A percentile compares a stretch with the other conserved stretches of the same genome.
These are phyloP conservation scores for Nannochloropsis salina DNA, from an alignment of 108 stramenopile species.

Conservation along the genomic window DNA sequence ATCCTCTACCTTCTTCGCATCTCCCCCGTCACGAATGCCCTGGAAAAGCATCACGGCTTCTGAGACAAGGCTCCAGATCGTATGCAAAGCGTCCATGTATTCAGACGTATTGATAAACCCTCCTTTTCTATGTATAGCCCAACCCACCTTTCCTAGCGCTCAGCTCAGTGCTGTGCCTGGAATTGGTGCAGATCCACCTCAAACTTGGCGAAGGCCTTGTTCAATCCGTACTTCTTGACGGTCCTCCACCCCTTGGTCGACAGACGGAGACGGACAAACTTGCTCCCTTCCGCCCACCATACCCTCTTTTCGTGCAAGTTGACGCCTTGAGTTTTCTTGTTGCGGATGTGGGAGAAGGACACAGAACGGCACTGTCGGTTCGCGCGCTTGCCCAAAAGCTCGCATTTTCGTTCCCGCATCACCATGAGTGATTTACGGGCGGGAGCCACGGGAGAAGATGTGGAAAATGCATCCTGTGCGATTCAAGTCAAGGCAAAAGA, in stretches of 20 bases:
- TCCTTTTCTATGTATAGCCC: too few relatives aligned
- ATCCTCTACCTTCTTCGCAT: not conserved
- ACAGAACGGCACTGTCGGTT: slow-evolving; percentile 88
- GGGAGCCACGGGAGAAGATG: not conserved
- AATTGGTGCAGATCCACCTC: slow-evolving; percentile 76
- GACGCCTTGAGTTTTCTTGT: slow-evolving; percentile 83
- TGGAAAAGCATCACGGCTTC: too few relatives aligned
- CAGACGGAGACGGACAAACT: slow-evolving; percentile 68
- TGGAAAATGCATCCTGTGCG: too few relatives aligned
- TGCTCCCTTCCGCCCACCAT: slow-evolving; percentile 65
- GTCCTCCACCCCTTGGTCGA: slow-evolving; percentile 92
- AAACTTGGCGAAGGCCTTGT: slow-evolving; percentile 87
- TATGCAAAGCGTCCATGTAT: too few relatives aligned
- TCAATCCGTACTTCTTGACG: slow-evolving; percentile 81
- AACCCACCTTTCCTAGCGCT: too few relatives aligned
- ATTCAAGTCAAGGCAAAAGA: too few relatives aligned
- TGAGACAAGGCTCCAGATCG: too few relatives aligned
- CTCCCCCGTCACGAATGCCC: too few relatives aligned
- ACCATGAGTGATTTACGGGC: slow-evolving; percentile 7
- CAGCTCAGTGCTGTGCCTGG: slow-evolving; percentile 47
- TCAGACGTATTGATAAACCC: too few relatives aligned
- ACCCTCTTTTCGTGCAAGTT: slow-evolving; percentile 82
- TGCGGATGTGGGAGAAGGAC: slow-evolving; percentile 84
- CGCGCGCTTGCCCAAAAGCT: slow-evolving; percentile 66
- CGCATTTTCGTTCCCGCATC: slow-evolving; percentile 46